Percentiles rank a stretch among this genome's conserved stretches.
These are phyloP conservation scores for Fusarium pilosicola DNA, from an alignment of 2,329 filamentous ascomycete species.

Conservation along the genomic window DNA sequence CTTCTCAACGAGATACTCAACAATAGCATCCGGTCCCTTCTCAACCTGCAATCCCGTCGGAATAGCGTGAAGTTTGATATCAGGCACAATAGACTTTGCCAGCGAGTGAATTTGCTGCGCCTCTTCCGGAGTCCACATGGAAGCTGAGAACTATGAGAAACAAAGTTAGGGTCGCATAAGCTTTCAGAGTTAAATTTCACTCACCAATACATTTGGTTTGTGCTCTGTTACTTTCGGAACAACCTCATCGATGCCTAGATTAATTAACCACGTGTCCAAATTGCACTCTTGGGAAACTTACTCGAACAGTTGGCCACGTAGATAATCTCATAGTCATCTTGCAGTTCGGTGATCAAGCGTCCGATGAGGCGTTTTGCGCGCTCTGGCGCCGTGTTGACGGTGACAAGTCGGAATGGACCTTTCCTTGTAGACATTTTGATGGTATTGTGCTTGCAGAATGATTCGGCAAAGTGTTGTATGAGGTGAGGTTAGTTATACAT, in stretches of 20 bases:
- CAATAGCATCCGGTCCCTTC: slow-evolving; percentile 7
- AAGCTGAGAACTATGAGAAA: slow-evolving; percentile 4
- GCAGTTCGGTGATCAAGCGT: background rate
- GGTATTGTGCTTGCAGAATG: accelerated
- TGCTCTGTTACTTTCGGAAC: slow-evolving; percentile 13
- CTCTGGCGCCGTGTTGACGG: slow-evolving; percentile 9
- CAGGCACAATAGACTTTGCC: slow-evolving; percentile 15
- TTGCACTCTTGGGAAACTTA: too few species aligned
- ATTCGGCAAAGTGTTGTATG: background rate
- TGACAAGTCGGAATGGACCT: slow-evolving; percentile 3
- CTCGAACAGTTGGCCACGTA: slow-evolving; percentile 12
- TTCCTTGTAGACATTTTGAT: background rate
- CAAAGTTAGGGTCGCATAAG: accelerated
- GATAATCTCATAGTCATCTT: slow-evolving; percentile 14
- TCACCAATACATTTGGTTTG: slow-evolving; percentile 1
- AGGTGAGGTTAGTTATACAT: background rate
- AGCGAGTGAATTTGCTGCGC: slow-evolving; percentile 9
- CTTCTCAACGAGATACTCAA: slow-evolving; percentile 16
- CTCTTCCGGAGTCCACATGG: slow-evolving; percentile 11
- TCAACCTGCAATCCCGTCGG: slow-evolving; percentile 10
- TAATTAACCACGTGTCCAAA: too few species aligned
- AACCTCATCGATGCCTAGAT: slow-evolving; percentile 4
- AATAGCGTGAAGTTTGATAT: slow-evolving; percentile 11
- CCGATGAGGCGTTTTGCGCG: slow-evolving; percentile 13
- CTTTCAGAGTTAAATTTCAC: accelerated